Percentiles rank a stretch among this genome's conserved stretches.
Conservation (phyloP, 78 protist species). For the Ministeria vibrans region DNA sequence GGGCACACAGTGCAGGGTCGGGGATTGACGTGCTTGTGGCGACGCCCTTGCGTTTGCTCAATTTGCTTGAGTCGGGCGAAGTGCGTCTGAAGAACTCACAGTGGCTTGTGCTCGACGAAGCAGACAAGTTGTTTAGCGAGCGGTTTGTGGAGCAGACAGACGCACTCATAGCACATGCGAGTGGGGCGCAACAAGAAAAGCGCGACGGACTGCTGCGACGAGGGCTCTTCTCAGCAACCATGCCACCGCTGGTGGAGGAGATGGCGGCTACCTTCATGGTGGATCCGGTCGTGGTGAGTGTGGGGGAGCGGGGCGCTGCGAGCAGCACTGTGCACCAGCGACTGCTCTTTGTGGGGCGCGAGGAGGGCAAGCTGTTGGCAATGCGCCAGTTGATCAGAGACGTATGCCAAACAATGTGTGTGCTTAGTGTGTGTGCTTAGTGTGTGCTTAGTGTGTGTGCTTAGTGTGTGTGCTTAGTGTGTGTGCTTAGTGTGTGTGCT, state of each 20-base stretch:
- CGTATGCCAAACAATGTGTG: neutral
- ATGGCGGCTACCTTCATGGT: constrained; percentile 55
- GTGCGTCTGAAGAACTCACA: constrained; percentile 28
- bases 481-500: no score
- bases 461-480: no score
- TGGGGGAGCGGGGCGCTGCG: constrained; percentile 70
- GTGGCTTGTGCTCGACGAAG: constrained; percentile 81
- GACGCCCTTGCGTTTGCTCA: constrained; percentile 69
- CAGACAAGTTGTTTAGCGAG: constrained; percentile 69
- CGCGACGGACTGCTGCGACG: no score
- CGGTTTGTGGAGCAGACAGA: constrained; percentile 73
- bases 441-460: no score
- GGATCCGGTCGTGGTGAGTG: constrained; percentile 53
- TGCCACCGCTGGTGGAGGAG: constrained; percentile 59
- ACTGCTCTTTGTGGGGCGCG: constrained; percentile 78
- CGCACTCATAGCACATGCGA: no score
- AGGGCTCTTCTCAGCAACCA: constrained; percentile 67
- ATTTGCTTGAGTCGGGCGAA: neutral
- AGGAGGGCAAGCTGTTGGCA: constrained; percentile 87
- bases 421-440: no score
- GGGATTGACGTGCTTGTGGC: constrained; percentile 56
- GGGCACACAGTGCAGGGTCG: neutral
- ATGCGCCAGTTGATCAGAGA: constrained; percentile 63
- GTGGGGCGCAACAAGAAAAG: no score
- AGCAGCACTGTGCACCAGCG: constrained; percentile 61